Percentiles rank a stretch among this genome's conserved stretches.
phyloP scores from a whole-genome alignment of 192 early-diverging fungal genomes.

The Podila horticola region DNA sequence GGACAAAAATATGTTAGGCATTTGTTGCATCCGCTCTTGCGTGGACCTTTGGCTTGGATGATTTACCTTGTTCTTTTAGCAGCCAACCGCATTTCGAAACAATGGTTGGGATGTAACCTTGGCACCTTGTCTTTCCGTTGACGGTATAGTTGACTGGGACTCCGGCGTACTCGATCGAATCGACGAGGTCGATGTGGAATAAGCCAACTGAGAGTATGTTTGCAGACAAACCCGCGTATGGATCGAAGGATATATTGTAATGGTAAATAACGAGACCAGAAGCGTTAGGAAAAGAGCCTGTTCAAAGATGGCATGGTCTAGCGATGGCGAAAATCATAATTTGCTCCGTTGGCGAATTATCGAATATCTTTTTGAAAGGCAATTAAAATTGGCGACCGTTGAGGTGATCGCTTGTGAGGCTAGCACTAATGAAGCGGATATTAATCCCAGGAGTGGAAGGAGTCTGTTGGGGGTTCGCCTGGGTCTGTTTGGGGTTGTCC shows the following conservation, averaged over 20 bases:
- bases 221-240: neutral
- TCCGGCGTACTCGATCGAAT: slow-evolving; percentile 53
- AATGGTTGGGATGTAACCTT: slow-evolving; percentile 56
- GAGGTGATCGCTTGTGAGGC: too few species aligned
- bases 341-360: too few species aligned
- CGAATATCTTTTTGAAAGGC: too few species aligned
- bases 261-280: neutral
- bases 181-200: slow-evolving; percentile 51
- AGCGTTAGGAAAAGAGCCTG: neutral
- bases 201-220: slow-evolving; percentile 18
- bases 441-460: too few species aligned
- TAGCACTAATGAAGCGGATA: too few species aligned
- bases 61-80: slow-evolving; percentile 53
- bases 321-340: too few species aligned
- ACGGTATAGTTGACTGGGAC: slow-evolving; percentile 51
- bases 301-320: too few species aligned
- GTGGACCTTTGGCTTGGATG: neutral
- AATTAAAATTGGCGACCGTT: too few species aligned
- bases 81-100: slow-evolving; percentile 56
- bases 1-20: neutral
- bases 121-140: slow-evolving; percentile 31
- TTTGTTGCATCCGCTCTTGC: too few species aligned
- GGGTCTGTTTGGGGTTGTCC: too few species aligned
- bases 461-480: too few species aligned
- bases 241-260: neutral